Evolutionary conservation across 306 rosid species (phyloP).

Genomic region (Psophocarpus tetragonolobus): DNA sequence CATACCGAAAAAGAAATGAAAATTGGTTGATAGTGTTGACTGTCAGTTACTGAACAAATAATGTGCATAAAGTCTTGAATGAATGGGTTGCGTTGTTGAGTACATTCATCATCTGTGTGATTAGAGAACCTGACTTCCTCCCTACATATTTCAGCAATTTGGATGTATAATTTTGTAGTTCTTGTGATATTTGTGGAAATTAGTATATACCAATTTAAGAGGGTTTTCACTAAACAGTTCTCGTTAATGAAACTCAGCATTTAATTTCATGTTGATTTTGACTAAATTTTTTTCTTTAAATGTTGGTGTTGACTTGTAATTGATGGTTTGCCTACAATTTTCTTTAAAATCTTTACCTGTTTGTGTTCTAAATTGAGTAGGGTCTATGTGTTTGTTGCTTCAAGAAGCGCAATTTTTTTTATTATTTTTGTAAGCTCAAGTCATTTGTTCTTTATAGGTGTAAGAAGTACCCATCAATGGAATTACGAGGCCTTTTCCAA

Average conservation of each 20-base stretch:
- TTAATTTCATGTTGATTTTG: neutral
- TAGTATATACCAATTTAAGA: neutral
- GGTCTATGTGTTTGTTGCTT: constrained; percentile 15
- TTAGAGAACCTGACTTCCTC: neutral
- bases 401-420: constrained; percentile 10
- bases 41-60: no score
- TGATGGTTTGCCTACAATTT: neutral
- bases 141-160: neutral
- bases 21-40: neutral
- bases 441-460: constrained; percentile 58
- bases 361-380: constrained; percentile 20
- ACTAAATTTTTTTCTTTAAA: neutral
- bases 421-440: constrained; percentile 23
- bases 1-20: neutral
- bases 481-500: constrained; percentile 96
- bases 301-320: constrained; percentile 2
- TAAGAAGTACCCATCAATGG: constrained; percentile 99
- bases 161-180: constrained; percentile 3
- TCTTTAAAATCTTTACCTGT: neutral
- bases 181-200: neutral
- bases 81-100: constrained; percentile 7
- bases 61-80: neutral
- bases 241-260: constrained; percentile 14
- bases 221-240: neutral
- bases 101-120: constrained; percentile 25